Base-by-base conservation (phyloP, 192 early-diverging fungal genomes). In the Entomortierella lignicola region DNA sequence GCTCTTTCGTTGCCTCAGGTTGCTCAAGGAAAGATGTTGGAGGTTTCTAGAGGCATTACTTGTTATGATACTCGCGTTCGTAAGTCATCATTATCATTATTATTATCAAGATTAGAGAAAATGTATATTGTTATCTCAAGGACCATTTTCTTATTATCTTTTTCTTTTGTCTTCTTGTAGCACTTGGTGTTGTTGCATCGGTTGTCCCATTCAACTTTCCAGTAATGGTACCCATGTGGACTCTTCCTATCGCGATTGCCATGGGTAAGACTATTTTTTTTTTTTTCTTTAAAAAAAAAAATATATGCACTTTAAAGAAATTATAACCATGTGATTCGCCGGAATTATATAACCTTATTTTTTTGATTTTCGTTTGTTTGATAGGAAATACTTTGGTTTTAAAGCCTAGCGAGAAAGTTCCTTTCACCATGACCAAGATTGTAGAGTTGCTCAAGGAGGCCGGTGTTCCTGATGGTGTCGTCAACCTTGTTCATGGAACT, bases 131-230 rank as follows among this genome's bases (percentile, higher is more conserved):
- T 15, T 30, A 8, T 57, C 18, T 42, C 2, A 25, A 31, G 18
- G 13, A 43, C 21, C 15, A 56, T 20, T 25, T 23, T 25, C 2
- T 29, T 27, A 8, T 23, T n/a, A 11, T n/a, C 0, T 56, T 43
- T 26, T 15, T 51, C 48, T 29, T 37, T 37, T n/a, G 8, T 41
- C 17, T 7, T 31, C 27, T 32, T 2, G n/a, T 77, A 77, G 74
- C 93, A 17, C 72, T 94, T 52, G 94, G 94, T 12, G 93, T 94
- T 23, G 92, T 92, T n/a, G 89, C 81, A 12, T 85, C 89, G 3
- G 92, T 95, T 10, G 93, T 94, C 47, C 94, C 94, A 6, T 94
- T 95, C 80, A 92, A 94, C 65, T 94, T 94, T 69, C 93, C 93
- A 6, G 87, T 92, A 66, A 94, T 94, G 93, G 92, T 94, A 6